Base-by-base conservation (phyloP, 2,329 filamentous ascomycete genomes). In the Pyrenophora seminiperda region DNA sequence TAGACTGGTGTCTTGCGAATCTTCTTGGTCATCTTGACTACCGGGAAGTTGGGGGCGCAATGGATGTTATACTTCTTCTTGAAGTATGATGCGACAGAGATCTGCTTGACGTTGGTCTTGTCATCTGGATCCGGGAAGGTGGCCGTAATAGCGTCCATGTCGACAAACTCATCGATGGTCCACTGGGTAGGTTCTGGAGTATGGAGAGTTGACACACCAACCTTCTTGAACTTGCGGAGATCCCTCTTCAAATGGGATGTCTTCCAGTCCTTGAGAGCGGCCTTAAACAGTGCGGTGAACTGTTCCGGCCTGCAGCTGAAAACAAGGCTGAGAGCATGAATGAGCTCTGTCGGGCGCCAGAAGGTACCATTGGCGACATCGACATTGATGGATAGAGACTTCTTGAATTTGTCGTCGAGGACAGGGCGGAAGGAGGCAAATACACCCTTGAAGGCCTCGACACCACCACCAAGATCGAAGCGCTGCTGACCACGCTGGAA, bases 361-460 rank as follows among this genome's bases (percentile, higher is more conserved):
- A 99, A 99, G 10, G 89, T 89, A 0, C 90, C 89, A 67, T 97
- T 96, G 48, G 92, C 88, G 22, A 96, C 88, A 65, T 99, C 93
- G 9, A 96, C 85, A 62, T 97, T 97, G 68, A 99, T 77, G 0
- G 89, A 84, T 5, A 97, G 79, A 7, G 83, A 84, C 19, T 83
- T 81, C 24, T 83, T 80, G 56, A 67, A 48, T 56, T 62, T 53
- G 62, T 72, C 63, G 70, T 76, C 53, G 65, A 90, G 81, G 38
- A 87, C 88, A 17, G 93, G 81, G 33, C 91, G 85, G 42, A 97
- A 86, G 0, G 92, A 91, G 7, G 91, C 85, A 63, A 96, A 97
- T 4, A 91, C 87, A 22, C 94, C 94, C 70, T 96, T 96, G 76
- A 90, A 86, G 0, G 91, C 90, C 65, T 91, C 85, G 2, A 94